Base-by-base conservation (phyloP, 202 grass and related monocot genomes). In the Eragrostis tef region DNA sequence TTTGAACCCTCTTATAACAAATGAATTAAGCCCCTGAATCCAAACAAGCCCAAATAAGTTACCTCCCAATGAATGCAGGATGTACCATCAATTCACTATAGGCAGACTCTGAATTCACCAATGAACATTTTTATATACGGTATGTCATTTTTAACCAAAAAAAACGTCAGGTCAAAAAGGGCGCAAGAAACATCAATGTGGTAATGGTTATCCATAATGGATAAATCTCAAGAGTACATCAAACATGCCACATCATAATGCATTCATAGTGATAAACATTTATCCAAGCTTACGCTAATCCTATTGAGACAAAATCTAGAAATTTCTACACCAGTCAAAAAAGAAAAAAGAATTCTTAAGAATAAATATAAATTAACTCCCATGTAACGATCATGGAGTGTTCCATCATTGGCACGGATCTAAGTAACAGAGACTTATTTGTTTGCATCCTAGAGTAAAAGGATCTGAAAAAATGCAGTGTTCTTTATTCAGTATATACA, bases 1-100 rank as follows among this genome's bases (percentile, higher is more conserved):
- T 26, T 8, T 49, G 14, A 73, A 43, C 11, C 42, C 58, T 70
- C 60, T 58, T 56, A 15, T 73, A 64, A 79, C 15, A 57, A 46
- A 83, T 65, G 25, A 9, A 74, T 52, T 59, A 58, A 84, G 58
- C 84, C 69, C 48, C 57, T 53, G 11, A 63, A 70, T 81, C n/a
- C 34, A 81, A 71, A 81, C 11, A 76, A 64, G 53, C 7, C 9
- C 20, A 74, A 41, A 64, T 12, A 29, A 64, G 62, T 74, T 70
- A 63, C n/a, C 20, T 70, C 31, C 21, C 41, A 71, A 49, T 14
- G 9, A 64, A 63, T 71, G 54, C 56, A 41, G 75, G 46, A 80
- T 31, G 22, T 62, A 63, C 43, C 70, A 62, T 67, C 67, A 79
- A 31, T 44, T 74, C 44, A 51, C 53, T 76, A 75, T 76, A 75